phyloP scores from a whole-genome alignment of 345 rosid genomes.

The Combretum micranthum region DNA sequence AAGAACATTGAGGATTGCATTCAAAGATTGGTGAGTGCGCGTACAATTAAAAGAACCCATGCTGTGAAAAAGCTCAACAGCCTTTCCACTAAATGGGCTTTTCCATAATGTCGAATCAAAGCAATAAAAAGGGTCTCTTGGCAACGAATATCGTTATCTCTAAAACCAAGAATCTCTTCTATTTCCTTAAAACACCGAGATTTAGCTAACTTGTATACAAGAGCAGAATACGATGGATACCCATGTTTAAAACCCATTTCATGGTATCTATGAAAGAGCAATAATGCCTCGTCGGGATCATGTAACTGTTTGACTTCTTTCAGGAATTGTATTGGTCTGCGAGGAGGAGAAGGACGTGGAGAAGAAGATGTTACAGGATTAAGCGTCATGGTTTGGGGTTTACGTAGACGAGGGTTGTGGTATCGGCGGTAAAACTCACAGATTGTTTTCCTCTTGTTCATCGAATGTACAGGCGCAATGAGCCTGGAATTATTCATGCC shows the following conservation, averaged over 20 bases:
- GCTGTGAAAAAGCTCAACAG: constrained; percentile 37
- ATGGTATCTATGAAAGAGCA: constrained; percentile 54
- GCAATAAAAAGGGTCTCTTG: constrained; percentile 59
- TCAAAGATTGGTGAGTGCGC: constrained; percentile 55
- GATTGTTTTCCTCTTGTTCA: no score
- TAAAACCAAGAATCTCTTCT: constrained; percentile 44
- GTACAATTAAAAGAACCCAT: constrained; percentile 55
- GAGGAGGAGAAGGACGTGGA: no score
- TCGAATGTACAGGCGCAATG: no score
- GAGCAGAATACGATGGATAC: constrained; percentile 77
- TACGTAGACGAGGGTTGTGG: no score
- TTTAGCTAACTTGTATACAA: constrained; percentile 67
- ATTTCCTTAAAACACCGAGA: constrained; percentile 51
- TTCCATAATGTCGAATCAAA: constrained; percentile 69
- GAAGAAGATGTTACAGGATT: no score
- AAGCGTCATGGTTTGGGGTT: no score
- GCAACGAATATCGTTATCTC: constrained; percentile 39
- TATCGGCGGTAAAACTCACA: no score
- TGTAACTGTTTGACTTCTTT: constrained; percentile 37
- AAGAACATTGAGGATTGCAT: constrained; percentile 53
- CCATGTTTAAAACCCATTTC: constrained; percentile 59
- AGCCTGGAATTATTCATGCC: no score
- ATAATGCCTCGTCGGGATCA: constrained; percentile 55
- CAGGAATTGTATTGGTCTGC: constrained; percentile 36
- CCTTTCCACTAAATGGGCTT: constrained; percentile 45